phyloP scores from a whole-genome alignment of 2,329 filamentous ascomycete genomes.

The Corniculantispora saksenae region DNA sequence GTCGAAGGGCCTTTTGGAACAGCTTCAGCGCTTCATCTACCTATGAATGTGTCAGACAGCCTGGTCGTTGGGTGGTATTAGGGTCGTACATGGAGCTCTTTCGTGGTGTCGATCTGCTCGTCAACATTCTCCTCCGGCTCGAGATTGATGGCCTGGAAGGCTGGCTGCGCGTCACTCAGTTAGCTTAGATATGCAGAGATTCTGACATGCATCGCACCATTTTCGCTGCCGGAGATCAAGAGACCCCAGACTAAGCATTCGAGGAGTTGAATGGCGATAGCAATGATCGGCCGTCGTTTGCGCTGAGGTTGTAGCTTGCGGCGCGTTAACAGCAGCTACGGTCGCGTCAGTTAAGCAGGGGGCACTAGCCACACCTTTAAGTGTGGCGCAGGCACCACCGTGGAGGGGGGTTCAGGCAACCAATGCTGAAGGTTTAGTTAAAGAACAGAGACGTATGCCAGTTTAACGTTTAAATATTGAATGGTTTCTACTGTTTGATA shows the following conservation, averaged over 20 bases:
- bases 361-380: slow-evolving; percentile 16
- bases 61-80: not conserved
- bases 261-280: not conserved
- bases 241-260: slow-evolving; percentile 5
- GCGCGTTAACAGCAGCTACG: not conserved
- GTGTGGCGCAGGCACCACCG: slow-evolving; percentile 7
- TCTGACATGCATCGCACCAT: not conserved
- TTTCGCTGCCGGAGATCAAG: slow-evolving; percentile 15
- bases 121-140: slow-evolving; percentile 89
- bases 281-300: not conserved
- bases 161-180: slow-evolving; percentile 44
- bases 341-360: slow-evolving; percentile 4
- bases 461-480: not conserved
- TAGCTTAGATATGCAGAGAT: slow-evolving; percentile 13
- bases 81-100: slow-evolving; percentile 74
- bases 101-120: slow-evolving; percentile 91
- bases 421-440: no score
- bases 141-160: slow-evolving; percentile 88
- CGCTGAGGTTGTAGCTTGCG: not conserved
- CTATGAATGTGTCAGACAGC: slow-evolving; percentile 34
- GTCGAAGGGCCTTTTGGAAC: slow-evolving; percentile 87
- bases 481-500: no score
- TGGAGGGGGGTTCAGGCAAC: no score
- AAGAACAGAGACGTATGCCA: not conserved
- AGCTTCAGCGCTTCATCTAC: slow-evolving; percentile 96